Evolutionary conservation across 2,329 filamentous ascomycete genomes (phyloP).

Genomic region (Daldinia sp.): DNA sequence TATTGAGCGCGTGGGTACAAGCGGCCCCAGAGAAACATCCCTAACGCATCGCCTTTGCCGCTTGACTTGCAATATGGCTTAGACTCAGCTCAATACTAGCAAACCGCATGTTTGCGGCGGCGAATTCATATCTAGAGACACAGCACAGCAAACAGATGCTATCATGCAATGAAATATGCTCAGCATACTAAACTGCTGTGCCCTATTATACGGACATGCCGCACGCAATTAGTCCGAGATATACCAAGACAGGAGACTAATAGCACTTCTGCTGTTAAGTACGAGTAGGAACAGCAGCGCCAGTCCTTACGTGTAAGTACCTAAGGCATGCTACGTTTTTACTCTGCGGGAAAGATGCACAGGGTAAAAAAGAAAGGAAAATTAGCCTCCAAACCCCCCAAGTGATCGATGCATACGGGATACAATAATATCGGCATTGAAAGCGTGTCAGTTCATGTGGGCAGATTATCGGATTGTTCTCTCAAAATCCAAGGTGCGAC

Average conservation of each 20-base stretch:
- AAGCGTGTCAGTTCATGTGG: slow-evolving; percentile 34
- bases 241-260: slow-evolving; percentile 30
- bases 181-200: slow-evolving; percentile 26
- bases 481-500: slow-evolving; percentile 37
- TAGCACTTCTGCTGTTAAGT: slow-evolving; percentile 17
- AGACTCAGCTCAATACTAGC: slow-evolving; percentile 29
- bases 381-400: slow-evolving; percentile 3
- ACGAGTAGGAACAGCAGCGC: slow-evolving; percentile 20
- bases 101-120: slow-evolving; percentile 31
- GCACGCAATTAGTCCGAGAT: slow-evolving; percentile 25
- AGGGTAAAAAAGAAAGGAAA: background rate
- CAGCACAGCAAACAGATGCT: slow-evolving; percentile 26
- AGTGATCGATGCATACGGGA: slow-evolving; percentile 15
- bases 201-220: slow-evolving; percentile 28
- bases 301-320: slow-evolving; percentile 15
- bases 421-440: slow-evolving; percentile 13
- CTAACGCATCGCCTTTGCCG: slow-evolving; percentile 29
- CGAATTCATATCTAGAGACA: slow-evolving; percentile 21
- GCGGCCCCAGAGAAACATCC: slow-evolving; percentile 22
- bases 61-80: slow-evolving; percentile 26
- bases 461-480: slow-evolving; percentile 33
- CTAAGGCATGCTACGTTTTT: slow-evolving; percentile 22
- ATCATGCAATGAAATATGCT: background rate
- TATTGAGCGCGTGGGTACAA: slow-evolving; percentile 27
- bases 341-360: slow-evolving; percentile 15